Conservation (phyloP, 495 filamentous ascomycete species). For the Daldinia bambusicola region DNA sequence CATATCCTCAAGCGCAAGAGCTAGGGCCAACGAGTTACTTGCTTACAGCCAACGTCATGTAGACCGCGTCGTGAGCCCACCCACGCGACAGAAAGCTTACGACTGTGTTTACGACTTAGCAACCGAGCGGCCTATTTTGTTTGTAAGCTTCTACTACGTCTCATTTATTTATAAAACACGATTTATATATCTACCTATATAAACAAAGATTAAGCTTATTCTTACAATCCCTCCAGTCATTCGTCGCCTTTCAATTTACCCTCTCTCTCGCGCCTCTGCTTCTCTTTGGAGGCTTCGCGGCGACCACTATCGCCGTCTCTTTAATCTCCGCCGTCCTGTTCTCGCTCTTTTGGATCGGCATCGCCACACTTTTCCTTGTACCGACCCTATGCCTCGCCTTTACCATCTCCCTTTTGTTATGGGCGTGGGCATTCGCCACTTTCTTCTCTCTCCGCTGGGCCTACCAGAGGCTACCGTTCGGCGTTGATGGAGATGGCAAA, state of each 20-base stretch:
- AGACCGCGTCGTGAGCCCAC: conserved; percentile 50
- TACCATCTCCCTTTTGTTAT: conserved; percentile 65
- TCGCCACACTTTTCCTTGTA: conserved; percentile 71
- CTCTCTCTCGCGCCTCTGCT: conserved; percentile 68
- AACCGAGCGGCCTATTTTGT: conserved; percentile 48
- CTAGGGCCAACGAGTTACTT: conserved; percentile 43
- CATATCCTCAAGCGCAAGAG: conserved; percentile 23
- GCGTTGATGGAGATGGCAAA: conserved; percentile 33
- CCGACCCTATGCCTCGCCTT: conserved; percentile 70
- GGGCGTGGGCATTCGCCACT: conserved; percentile 69
- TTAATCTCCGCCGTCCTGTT: conserved; percentile 66
- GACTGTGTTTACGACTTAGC: conserved; percentile 38
- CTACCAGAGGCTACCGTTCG: conserved; percentile 46
- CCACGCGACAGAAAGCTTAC: conserved; percentile 47
- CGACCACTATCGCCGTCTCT: conserved; percentile 65
- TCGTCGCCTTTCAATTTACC: conserved; percentile 65
- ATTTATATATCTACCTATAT: too few species aligned
- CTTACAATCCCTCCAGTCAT: conserved; percentile 49
- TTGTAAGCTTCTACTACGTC: conserved; percentile 43
- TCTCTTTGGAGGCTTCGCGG: conserved; percentile 68
- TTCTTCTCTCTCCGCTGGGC: conserved; percentile 66
- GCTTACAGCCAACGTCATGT: conserved; percentile 49
- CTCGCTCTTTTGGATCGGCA: conserved; percentile 68
- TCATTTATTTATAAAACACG: neutral
- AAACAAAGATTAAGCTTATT: neutral